Base-by-base conservation (phyloP, 2,329 filamentous ascomycete species). In the Elsinoe perseae region DNA sequence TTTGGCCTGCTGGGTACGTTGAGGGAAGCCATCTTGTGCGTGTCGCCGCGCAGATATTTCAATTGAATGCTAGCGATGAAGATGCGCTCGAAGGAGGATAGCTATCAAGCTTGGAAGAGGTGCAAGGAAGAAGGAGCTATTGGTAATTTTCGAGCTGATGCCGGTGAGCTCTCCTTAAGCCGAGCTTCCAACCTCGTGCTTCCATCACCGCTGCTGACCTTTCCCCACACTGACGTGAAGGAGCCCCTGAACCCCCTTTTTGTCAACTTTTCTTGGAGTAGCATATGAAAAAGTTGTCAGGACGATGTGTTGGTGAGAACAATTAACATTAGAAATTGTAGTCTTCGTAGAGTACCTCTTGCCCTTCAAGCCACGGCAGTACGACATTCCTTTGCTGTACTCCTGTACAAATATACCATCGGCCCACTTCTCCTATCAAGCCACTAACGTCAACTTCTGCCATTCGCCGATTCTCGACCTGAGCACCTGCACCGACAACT, bases 351-450 rank as follows among this genome's bases (percentile, higher is more conserved):
- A 74, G 44, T 2, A 78, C 68, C 18, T 72, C 69, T 58, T 72
- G 70, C 4, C 72, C 76, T 14, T 67, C 60, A 50, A 81, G 60
- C 78, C 79, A 81, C 7, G 65, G 63, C 56, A 76, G 55, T 16
- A 84, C 62, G 16, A 71, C 64, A 53, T 73, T 75, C 57, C 78
- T 74, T 62, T 86, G 68, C 8, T 61, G 61, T 18, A 72, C 70
- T 0, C 78, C 76, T 0, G 80, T 78, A 66, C 83, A 86, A 4
- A 85, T 59, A 69, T 83, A 85, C 77, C 80, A 85, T 43, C 67
- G 75, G 9, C 70, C 64, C 2, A 70, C 69, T 36, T 68, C 63
- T 1, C 70, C 60, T 0, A 23, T 57, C 2, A 67, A 63, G 3
- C 68, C 57, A 14, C 67, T 64, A 6, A 81, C 27, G 68, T 85